These are phyloP conservation scores for Phaeosphaeria sp. DNA, from an alignment of 2,329 filamentous ascomycete species.

Conservation along the genomic window DNA sequence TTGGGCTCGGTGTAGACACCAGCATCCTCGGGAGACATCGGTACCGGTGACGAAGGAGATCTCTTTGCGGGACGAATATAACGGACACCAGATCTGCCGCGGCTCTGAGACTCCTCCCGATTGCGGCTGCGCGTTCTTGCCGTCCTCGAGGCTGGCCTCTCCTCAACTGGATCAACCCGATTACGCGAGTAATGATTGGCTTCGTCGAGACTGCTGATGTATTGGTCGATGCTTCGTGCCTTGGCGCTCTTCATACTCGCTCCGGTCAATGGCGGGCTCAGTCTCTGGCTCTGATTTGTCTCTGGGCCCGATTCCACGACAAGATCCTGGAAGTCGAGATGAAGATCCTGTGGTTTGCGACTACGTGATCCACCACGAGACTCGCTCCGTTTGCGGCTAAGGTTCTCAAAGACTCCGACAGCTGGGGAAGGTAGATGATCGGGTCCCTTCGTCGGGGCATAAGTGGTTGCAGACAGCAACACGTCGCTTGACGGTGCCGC, in stretches of 20 bases:
- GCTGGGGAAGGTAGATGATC: slow-evolving; percentile 69
- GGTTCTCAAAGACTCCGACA: slow-evolving; percentile 67
- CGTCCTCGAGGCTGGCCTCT: slow-evolving; percentile 55
- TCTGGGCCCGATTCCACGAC: slow-evolving; percentile 43
- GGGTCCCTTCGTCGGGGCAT: slow-evolving; percentile 35
- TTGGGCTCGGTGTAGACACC: slow-evolving; percentile 55
- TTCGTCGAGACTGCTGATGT: slow-evolving; percentile 84
- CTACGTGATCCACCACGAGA: slow-evolving; percentile 76
- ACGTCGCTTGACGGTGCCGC: slow-evolving; percentile 67
- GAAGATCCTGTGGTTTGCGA: slow-evolving; percentile 77
- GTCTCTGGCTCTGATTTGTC: slow-evolving; percentile 57
- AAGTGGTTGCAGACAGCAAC: slow-evolving; percentile 48
- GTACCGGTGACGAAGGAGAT: slow-evolving; percentile 89
- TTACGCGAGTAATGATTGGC: slow-evolving; percentile 66
- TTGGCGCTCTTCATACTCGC: slow-evolving; percentile 65
- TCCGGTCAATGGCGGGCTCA: slow-evolving; percentile 55
- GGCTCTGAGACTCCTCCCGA: slow-evolving; percentile 72
- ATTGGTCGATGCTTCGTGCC: slow-evolving; percentile 76
- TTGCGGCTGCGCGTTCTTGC: slow-evolving; percentile 54
- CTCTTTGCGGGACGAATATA: slow-evolving; percentile 79
- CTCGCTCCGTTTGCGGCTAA: slow-evolving; percentile 68
- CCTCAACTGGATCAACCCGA: slow-evolving; percentile 49
- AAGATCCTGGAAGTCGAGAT: slow-evolving; percentile 54
- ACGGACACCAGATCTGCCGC: slow-evolving; percentile 70
- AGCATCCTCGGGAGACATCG: slow-evolving; percentile 89